Evolutionary conservation across 2,329 filamentous ascomycete genomes (phyloP), one percentile per base, ranked within the genome.

Genomic region (Colletotrichum magnum): DNA sequence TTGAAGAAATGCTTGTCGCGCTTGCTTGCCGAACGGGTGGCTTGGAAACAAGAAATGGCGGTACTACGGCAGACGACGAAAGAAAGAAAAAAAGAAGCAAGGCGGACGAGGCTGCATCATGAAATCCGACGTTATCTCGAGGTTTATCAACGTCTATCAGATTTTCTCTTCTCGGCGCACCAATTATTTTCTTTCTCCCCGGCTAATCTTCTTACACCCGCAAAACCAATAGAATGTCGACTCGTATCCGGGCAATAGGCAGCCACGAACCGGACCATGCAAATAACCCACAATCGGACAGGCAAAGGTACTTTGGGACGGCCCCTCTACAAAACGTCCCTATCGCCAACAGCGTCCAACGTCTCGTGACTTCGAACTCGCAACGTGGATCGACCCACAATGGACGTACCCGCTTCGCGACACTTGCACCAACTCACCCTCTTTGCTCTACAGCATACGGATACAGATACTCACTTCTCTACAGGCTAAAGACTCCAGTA

Each of bases 1-100:
- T 13, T 65, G 50, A 57, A 64, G 64, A 65, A 69, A 52, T 52
- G 67, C 67, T 67, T 61, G 36, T 26, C 39, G 43, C 15, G 58
- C 39, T 18, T 15, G 13, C 45, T 18, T 10, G 24, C 62, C 12
- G 32, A 39, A 39, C 13, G 3, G 15, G 50, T 18, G 47, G 24
- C n/a, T 50, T 50, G 47, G 21, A n/a, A 50, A 24, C 7, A 36
- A 36, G 32, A 36, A 36, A 3, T 12, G 16, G 10, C n/a, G 21
- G 21, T 24, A 24, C 21, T 24, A 4, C 21, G 4, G 47, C n/a
- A 18, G 18, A 50, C 7, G 21, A 36, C 7, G 10, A 36, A 36
- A 36, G 32, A 36, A 36, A 10, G 18, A 7, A 3, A 50, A 12
- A 24, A 1, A 12, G 18, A 18, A 50, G 21, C 4, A 3, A 3